A percentile compares a stretch with the other conserved stretches of the same genome.
phyloP scores from a whole-genome alignment of 225 moss, liverwort and hornwort species.

The Physcomitrellopsis africana region DNA sequence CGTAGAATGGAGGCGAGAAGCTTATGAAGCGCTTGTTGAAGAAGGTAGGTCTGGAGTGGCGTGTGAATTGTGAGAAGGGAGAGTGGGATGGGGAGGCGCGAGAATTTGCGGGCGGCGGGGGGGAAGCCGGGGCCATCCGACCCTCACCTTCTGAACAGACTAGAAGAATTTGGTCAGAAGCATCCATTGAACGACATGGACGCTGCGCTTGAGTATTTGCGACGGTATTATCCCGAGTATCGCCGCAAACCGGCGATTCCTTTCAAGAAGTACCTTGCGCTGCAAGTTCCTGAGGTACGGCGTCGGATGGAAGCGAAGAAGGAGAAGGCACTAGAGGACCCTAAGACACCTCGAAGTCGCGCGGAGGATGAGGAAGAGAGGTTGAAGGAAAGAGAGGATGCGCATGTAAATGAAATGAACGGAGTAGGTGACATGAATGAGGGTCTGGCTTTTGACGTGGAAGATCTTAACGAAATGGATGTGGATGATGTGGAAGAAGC shows the following conservation, averaged over 20 bases:
- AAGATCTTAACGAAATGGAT: conserved; percentile 26
- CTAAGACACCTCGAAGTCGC: conserved; percentile 35
- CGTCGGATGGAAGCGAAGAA: conserved; percentile 46
- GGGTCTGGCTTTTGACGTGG: conserved; percentile 60
- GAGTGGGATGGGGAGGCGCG: conserved; percentile 40
- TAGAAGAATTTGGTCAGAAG: conserved; percentile 76
- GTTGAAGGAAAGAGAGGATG: conserved; percentile 45
- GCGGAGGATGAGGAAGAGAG: conserved; percentile 41
- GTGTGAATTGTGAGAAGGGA: conserved; percentile 1
- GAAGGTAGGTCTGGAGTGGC: neutral
- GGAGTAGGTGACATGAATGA: conserved; percentile 65
- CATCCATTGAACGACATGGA: conserved; percentile 69
- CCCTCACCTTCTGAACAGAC: conserved; percentile 60
- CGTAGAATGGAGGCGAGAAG: neutral
- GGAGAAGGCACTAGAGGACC: conserved; percentile 28
- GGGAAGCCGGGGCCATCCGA: conserved; percentile 56
- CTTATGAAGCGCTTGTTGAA: conserved; percentile 11
- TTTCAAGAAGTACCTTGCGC: conserved; percentile 71
- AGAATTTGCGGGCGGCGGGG: conserved; percentile 44
- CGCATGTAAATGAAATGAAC: conserved; percentile 39
- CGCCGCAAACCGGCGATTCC: conserved; percentile 70
- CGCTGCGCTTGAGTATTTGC: conserved; percentile 67
- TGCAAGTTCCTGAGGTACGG: conserved; percentile 59
- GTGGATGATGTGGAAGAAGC: conserved; percentile 32
- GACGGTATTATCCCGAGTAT: conserved; percentile 74